phyloP scores from a whole-genome alignment of 2,329 filamentous ascomycete species.

The Fusarium pseudocircinatum region DNA sequence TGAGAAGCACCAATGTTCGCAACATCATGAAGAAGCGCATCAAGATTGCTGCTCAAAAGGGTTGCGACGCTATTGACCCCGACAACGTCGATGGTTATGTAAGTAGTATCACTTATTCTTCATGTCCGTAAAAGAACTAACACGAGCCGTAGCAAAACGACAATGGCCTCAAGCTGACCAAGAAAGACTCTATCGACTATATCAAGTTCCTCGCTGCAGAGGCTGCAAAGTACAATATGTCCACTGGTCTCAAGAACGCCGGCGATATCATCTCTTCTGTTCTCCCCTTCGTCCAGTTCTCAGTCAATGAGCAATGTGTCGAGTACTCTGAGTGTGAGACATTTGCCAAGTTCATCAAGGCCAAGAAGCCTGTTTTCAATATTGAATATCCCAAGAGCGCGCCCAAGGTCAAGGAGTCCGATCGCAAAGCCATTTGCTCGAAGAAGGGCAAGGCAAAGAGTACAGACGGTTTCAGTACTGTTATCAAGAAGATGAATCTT shows the following conservation, averaged over 20 bases:
- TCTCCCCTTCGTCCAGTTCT: constrained; percentile 66
- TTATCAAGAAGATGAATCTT: constrained; percentile 72
- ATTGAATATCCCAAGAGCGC: constrained; percentile 73
- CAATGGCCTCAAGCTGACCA: constrained; percentile 69
- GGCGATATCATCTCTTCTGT: constrained; percentile 64
- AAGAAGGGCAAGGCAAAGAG: constrained; percentile 49
- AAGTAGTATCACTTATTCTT: constrained; percentile 37
- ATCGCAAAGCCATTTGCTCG: constrained; percentile 56
- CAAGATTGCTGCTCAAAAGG: constrained; percentile 66
- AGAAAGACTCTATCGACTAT: constrained; percentile 65
- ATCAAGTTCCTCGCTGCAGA: constrained; percentile 67
- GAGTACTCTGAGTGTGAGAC: constrained; percentile 67
- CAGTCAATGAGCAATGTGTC: constrained; percentile 76
- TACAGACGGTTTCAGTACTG: constrained; percentile 66
- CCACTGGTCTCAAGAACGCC: constrained; percentile 76
- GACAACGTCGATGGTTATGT: constrained; percentile 76
- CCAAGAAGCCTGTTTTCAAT: constrained; percentile 75
- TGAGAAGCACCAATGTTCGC: constrained; percentile 66
- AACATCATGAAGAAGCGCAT: constrained; percentile 71
- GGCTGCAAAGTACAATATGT: constrained; percentile 64
- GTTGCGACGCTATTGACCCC: constrained; percentile 75
- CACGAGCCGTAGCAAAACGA: constrained; percentile 58
- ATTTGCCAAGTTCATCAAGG: constrained; percentile 66
- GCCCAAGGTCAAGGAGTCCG: constrained; percentile 46
- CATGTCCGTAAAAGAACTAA: neutral